Evolutionary conservation across 2,329 filamentous ascomycete species (phyloP).

Genomic region (Xylaria hypoxylon): DNA sequence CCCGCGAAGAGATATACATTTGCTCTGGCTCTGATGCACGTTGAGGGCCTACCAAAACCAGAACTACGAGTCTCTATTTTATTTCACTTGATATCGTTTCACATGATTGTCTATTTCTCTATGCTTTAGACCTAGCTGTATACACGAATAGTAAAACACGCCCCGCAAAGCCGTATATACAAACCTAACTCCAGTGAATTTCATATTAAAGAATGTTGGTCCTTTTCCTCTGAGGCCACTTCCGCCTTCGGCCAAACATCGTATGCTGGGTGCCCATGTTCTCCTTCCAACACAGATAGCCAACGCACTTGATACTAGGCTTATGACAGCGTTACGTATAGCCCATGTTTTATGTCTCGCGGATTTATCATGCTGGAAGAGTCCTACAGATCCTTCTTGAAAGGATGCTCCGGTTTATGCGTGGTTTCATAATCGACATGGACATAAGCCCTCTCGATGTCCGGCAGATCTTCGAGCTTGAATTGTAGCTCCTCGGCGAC

Average conservation of each 20-base stretch:
- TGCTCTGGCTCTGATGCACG: neutral
- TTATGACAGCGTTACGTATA: neutral
- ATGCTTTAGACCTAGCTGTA: neutral
- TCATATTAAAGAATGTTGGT: neutral
- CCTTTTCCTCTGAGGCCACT: neutral
- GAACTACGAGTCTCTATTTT: neutral
- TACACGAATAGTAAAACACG: neutral
- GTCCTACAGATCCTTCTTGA: slow-evolving; percentile 70
- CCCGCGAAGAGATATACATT: neutral
- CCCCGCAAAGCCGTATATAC: neutral
- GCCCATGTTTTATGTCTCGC: neutral
- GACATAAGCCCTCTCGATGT: slow-evolving; percentile 94
- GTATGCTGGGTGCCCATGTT: neutral
- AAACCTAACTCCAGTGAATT: neutral
- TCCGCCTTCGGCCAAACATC: no score
- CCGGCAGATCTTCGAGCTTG: slow-evolving; percentile 90
- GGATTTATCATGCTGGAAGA: neutral
- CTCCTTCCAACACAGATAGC: neutral
- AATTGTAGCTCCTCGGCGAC: slow-evolving; percentile 93
- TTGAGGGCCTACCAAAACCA: neutral
- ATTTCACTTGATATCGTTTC: neutral
- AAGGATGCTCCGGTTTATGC: slow-evolving; percentile 86
- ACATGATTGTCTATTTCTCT: neutral
- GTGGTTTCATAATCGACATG: slow-evolving; percentile 98
- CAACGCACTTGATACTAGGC: neutral